Percentiles rank a stretch among this genome's conserved stretches.
phyloP scores from a whole-genome alignment of 2,329 filamentous ascomycete species.

The Fusarium buharicum region DNA sequence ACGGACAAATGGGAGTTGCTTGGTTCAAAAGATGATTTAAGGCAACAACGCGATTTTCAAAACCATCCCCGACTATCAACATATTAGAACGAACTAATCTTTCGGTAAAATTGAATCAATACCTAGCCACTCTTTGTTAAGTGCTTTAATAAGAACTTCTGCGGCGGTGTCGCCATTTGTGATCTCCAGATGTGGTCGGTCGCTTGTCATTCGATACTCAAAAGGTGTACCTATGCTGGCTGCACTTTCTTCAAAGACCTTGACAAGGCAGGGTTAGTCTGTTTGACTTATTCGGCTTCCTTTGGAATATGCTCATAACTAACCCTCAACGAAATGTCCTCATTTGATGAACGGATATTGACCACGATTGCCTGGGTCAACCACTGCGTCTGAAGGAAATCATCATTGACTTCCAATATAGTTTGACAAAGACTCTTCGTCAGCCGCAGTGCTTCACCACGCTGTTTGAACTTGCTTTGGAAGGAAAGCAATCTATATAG shows the following conservation, averaged over 20 bases:
- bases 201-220: not conserved
- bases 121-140: constrained; percentile 10
- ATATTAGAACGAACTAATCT: too few species aligned
- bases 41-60: not conserved
- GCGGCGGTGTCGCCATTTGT: not conserved
- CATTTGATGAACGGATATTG: not conserved
- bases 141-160: not conserved
- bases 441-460: not conserved
- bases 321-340: not conserved
- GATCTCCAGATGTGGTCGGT: not conserved
- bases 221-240: not conserved
- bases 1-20: not conserved
- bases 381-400: constrained; percentile 7
- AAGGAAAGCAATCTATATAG: not conserved
- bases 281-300: too few species aligned
- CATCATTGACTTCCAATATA: constrained; percentile 9
- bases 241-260: not conserved
- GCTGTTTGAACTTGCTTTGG: not conserved
- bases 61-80: not conserved
- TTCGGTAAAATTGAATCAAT: too few species aligned
- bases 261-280: not conserved
- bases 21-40: not conserved
- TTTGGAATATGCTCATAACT: not conserved
- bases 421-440: not conserved
- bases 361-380: constrained; percentile 8